These are phyloP conservation scores for Emydomyces testavorans DNA, from an alignment of 2,329 filamentous ascomycete genomes.

Conservation along the genomic window DNA sequence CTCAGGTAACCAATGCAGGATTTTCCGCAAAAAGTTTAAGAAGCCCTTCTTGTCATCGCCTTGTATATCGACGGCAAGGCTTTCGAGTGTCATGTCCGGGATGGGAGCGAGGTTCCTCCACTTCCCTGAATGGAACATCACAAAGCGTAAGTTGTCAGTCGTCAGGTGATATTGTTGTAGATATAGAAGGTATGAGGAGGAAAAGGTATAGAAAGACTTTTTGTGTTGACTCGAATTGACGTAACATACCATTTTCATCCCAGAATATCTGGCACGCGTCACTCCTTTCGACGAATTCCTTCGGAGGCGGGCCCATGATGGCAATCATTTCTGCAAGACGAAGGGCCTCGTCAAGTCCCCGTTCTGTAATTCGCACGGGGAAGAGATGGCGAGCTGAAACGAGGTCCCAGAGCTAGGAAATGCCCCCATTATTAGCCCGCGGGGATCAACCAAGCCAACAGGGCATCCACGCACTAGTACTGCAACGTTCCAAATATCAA, in stretches of 20 bases:
- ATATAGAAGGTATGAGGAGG: too few relatives aligned
- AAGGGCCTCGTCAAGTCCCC: conserved; percentile 7
- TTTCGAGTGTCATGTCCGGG: conserved; percentile 4
- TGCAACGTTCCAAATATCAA: conserved; percentile 22
- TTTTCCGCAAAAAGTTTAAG: conserved; percentile 14
- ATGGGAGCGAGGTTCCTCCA: conserved; percentile 8
- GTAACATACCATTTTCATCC: conserved; percentile 17
- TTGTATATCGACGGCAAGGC: background rate
- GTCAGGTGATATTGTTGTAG: too few relatives aligned
- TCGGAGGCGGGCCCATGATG: conserved; percentile 15
- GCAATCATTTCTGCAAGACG: conserved; percentile 22
- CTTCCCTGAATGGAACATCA: too few relatives aligned
- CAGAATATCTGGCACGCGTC: conserved; percentile 19
- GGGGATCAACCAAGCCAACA: too few relatives aligned
- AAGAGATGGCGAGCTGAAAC: conserved; percentile 2
- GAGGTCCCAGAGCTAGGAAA: conserved; percentile 13
- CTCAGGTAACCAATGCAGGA: conserved; percentile 19
- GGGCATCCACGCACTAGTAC: conserved; percentile 15
- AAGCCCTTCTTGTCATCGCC: conserved; percentile 12
- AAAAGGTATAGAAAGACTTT: background rate
- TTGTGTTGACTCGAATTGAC: background rate
- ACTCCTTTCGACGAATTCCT: conserved; percentile 16
- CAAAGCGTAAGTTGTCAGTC: too few relatives aligned
- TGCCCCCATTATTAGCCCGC: too few relatives aligned
- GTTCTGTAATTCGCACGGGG: background rate